Conservation (phyloP, 306 rosid species). For the Cucurbita ficifolia region DNA sequence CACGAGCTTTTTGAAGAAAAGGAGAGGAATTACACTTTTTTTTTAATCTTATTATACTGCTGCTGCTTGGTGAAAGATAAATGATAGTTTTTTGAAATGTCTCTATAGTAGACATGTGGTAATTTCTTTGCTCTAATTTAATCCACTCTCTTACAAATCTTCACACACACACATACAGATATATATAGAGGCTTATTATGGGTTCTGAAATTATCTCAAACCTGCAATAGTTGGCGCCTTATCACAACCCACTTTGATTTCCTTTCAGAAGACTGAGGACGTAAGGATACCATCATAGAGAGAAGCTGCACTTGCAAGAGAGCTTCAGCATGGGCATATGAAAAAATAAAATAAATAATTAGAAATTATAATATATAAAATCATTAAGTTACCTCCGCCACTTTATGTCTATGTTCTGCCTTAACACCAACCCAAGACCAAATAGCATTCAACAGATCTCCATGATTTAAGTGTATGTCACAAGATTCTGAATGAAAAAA, state of each 20-base stretch:
- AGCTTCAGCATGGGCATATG: constrained; percentile 17
- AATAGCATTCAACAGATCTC: constrained; percentile 66
- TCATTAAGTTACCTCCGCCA: constrained; percentile 74
- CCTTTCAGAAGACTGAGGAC: constrained; percentile 80
- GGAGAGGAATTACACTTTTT: no score
- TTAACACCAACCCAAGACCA: constrained; percentile 94
- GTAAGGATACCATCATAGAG: constrained; percentile 81
- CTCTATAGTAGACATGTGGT: no score
- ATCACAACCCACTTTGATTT: constrained; percentile 82
- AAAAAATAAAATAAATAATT: background rate
- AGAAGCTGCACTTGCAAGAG: constrained; percentile 55
- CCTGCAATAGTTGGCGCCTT: constrained; percentile 95
- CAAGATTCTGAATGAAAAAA: constrained; percentile 52
- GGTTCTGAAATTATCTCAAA: constrained; percentile 4
- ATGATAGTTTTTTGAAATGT: no score
- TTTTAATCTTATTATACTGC: no score
- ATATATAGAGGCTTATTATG: background rate
- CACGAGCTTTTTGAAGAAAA: no score
- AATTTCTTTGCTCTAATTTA: no score
- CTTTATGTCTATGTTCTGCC: constrained; percentile 72
- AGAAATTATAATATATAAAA: constrained; percentile 4
- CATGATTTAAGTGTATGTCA: constrained; percentile 85
- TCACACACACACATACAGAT: no score
- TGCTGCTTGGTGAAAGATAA: no score
- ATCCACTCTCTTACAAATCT: no score